Evolutionary conservation across 129 eudicot genomes (phyloP), one percentile per base, ranked within the genome.

Genomic region (Chrysanthemum seticuspe): DNA sequence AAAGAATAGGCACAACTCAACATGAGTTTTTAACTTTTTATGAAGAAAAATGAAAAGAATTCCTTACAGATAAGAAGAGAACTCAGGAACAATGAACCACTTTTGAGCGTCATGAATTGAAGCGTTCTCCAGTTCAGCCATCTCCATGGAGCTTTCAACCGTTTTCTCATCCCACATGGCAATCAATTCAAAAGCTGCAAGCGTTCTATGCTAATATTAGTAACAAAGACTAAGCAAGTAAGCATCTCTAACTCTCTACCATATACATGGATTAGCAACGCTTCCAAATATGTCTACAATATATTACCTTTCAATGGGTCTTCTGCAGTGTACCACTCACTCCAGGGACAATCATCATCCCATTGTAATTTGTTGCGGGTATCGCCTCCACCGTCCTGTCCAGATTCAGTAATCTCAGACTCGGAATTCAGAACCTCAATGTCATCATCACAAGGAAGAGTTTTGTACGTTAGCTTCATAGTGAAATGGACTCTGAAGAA

Each of bases 271-370:
- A 34, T 56, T 78, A 45, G 56, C 56, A 23, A 64, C 29, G 13
- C 51, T 67, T 16, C 51, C 21, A 76, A 25, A 76, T 65, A 67
- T 29, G n/a, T 36, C 31, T 4, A 69, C 44, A 65, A 19, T 54
- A 40, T 13, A 25, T 70, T 60, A 89, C 98, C 95, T 87, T 87
- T 89, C 68, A 89, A 76, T 2, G 98, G 98, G 80, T 92, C 98
- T 66, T 92, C 98, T 12, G 96, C 92, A 60, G 95, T 87, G 79
- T 87, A 92, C 96, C 98, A 92, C 76, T 89, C 89, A 79, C 96
- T 89, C 96, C 96, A 89, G 55, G 96, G 95, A 67, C 96, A 92
- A 67, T 89, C 95, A 66, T 87, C 95, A 75, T 92, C 98, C 98
- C 98, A 92, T 79, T 87, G 97, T 45, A 76, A 29, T 85, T 85